Evolutionary conservation across 192 early-diverging fungal species (phyloP).

Genomic region (Spinellus fusiger): DNA sequence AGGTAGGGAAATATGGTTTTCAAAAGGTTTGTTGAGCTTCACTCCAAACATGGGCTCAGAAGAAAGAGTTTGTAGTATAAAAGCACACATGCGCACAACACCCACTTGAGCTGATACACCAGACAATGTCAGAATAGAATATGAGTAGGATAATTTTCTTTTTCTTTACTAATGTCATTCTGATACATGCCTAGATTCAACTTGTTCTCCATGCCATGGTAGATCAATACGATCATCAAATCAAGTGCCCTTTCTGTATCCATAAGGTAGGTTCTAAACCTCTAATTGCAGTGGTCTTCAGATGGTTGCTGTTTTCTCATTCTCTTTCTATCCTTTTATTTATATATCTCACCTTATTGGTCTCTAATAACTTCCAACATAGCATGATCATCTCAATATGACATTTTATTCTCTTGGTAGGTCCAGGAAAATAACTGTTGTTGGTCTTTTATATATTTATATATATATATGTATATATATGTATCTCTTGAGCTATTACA

Average conservation of each 20-base stretch:
- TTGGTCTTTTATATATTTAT: constrained; percentile 31
- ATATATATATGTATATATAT: neutral
- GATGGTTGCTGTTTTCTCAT: neutral
- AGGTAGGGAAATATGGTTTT: constrained; percentile 52
- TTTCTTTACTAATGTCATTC: neutral
- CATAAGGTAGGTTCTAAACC: constrained; percentile 55
- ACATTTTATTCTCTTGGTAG: constrained; percentile 58
- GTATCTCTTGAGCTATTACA: neutral
- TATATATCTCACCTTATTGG: constrained; percentile 56
- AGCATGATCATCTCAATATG: constrained; percentile 72
- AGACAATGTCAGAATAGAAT: neutral
- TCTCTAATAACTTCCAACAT: constrained; percentile 80
- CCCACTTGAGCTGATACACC: constrained; percentile 53
- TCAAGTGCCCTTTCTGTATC: constrained; percentile 60
- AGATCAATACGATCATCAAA: constrained; percentile 54
- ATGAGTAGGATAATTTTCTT: neutral
- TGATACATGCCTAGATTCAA: constrained; percentile 44
- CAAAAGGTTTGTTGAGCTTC: constrained; percentile 61
- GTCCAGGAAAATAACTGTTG: constrained; percentile 70
- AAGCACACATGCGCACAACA: constrained; percentile 64
- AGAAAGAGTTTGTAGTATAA: constrained; percentile 65
- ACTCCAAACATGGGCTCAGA: constrained; percentile 60
- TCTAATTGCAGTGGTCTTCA: constrained; percentile 27
- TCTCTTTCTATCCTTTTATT: neutral
- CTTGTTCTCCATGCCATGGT: constrained; percentile 56